Evolutionary conservation across 2,329 filamentous ascomycete genomes (phyloP).

Genomic region (Aspergillus sclerotialis): DNA sequence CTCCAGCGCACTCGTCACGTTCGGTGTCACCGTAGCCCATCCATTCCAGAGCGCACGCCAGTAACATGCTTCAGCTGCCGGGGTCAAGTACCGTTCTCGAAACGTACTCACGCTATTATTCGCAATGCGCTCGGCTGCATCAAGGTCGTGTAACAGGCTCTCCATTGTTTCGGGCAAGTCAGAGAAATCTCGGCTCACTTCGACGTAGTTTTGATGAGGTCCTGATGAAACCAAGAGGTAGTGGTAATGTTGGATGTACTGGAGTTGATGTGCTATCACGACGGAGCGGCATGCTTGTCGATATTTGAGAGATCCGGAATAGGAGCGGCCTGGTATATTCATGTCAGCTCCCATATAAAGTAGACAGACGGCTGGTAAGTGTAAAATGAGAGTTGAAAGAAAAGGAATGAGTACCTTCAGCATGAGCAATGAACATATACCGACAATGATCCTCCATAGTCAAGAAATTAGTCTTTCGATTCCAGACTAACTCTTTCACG

Average conservation of each 20-base stretch:
- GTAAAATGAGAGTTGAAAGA: background rate
- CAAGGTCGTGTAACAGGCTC: slow-evolving; percentile 25
- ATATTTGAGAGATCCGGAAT: slow-evolving; percentile 22
- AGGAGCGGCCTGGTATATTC: slow-evolving; percentile 20
- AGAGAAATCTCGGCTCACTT: slow-evolving; percentile 44
- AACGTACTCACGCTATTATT: slow-evolving; percentile 35
- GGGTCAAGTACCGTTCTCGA: slow-evolving; percentile 40
- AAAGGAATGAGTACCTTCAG: slow-evolving; percentile 35
- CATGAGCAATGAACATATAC: slow-evolving; percentile 24
- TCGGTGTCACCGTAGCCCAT: slow-evolving; percentile 9
- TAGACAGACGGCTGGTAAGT: too few species aligned
- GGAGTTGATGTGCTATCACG: slow-evolving; percentile 35
- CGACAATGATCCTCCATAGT: slow-evolving; percentile 5
- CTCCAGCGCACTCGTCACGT: background rate
- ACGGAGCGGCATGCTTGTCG: slow-evolving; percentile 39
- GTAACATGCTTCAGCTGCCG: slow-evolving; percentile 42
- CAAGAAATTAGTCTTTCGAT: slow-evolving; percentile 1
- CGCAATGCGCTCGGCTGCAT: slow-evolving; percentile 35
- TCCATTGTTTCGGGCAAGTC: slow-evolving; percentile 38
- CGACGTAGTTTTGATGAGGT: slow-evolving; percentile 37
- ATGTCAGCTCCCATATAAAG: background rate
- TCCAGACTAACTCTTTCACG: slow-evolving; percentile 16
- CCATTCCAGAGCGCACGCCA: slow-evolving; percentile 35
- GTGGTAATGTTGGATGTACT: slow-evolving; percentile 38
- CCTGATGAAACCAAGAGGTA: slow-evolving; percentile 32